Evolutionary conservation across 345 rosid genomes (phyloP), one percentile per base, ranked within the genome.

Genomic region (Melaleuca alternifolia): DNA sequence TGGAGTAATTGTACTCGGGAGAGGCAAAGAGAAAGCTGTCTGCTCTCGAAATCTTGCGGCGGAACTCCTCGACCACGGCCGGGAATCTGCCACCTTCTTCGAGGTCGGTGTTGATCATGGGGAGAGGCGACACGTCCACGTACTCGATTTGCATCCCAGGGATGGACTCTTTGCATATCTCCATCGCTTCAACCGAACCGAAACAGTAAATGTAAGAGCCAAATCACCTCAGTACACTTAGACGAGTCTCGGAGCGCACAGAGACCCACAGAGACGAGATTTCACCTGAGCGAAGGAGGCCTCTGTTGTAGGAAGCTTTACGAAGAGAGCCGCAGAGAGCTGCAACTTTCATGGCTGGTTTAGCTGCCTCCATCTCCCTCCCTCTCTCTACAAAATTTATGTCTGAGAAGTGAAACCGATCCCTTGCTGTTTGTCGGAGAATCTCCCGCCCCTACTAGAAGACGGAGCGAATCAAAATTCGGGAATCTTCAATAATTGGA

Each of bases 311-410:
- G 83, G 98, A 97, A 10, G 88, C 94, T 88, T 95, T 91, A 6
- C 96, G 96, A 51, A 96, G 95, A 56, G 98, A 96, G 23, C 99
- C 98, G 61, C 96, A 97, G 44, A 97, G 59, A 75, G 98, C 98
- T 10, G 94, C 98, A 14, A 94, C 92, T 86, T 92, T 94, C 86
- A 96, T 92, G 46, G 86, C 88, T 50, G 96, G 89, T 48, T 90
- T 89, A 7, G 59, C 79, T 20, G 85, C 88, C 83, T 86, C 92
- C 83, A 89, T 91, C 86, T 90, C 96, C 93, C 83, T 41, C 46
- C 7, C 30, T 46, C 28, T n/a, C 46, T 13, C 30, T 46, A 20
- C 15, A 21, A 6, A 50, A 21, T 37, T 65, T 11, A 11, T 1
- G 23, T 2, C 21, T 7, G 10, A 16, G 41, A 41, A 41, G 11